Evolutionary conservation across 2,329 filamentous ascomycete species (phyloP), one percentile per base, ranked within the genome.

Genomic region (Teratosphaeria destructans): DNA sequence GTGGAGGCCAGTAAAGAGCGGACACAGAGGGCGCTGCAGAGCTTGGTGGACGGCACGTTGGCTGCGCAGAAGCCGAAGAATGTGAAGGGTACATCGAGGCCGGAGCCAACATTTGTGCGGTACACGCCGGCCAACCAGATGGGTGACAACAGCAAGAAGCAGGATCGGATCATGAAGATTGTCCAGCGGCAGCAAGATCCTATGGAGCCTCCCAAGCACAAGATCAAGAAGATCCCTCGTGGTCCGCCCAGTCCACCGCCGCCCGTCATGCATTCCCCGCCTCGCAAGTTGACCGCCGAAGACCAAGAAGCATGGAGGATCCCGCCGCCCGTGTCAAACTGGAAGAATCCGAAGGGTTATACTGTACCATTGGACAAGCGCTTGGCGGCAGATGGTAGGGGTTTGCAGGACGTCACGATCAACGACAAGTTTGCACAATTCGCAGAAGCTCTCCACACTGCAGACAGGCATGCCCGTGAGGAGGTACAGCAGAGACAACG

Each of bases 311-410:
- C 89, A 61, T 99, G 94, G 94, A 91, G 87, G 70, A 96, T 90
- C 35, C 86, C 86, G 0, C 91, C 93, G 2, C 89, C 93, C 0
- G 87, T 99, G 1, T 95, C 90, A 23, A 97, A 97, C 74, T 99
- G 94, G 94, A 99, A 99, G 82, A 99, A 99, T 73, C 90, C 93
- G 0, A 97, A 97, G 78, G 94, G 94, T 68, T 99, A 96, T 71
- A 99, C 94, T 0, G 90, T 99, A 0, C 90, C 94, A 0, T 75
- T 99, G 57, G 94, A 99, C 74, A 99, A 99, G 79, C 87, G 94
- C 71, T 77, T 99, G 66, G 94, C 94, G 19, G 93, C 94, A 8
- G 93, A 97, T 73, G 94, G 94, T 12, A 83, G 94, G 68, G 90
- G 90, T 0, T 73, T 99, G 63, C 91, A 96, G 73, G 94, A 99